Conservation (phyloP, 2,329 filamentous ascomycete genomes). For the Cytospora piceae region DNA sequence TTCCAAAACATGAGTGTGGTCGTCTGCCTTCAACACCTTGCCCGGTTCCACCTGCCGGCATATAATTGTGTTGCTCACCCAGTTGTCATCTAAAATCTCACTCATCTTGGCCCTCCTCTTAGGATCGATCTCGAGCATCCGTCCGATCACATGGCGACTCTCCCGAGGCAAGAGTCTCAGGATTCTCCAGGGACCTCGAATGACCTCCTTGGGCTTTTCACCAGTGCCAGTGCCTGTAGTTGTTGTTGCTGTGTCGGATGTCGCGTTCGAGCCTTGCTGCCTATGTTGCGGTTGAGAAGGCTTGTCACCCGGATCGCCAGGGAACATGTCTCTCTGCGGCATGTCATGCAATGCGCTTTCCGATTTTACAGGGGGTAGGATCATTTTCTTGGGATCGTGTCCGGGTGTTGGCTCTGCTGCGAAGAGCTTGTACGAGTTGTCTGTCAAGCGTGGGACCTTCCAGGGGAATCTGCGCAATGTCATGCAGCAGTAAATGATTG, state of each 20-base stretch:
- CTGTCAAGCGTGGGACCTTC: slow-evolving; percentile 89
- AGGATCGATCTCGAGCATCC: slow-evolving; percentile 90
- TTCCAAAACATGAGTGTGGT: slow-evolving; percentile 85
- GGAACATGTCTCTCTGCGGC: slow-evolving; percentile 45
- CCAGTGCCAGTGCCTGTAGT: slow-evolving; percentile 28
- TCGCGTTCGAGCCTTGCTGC: slow-evolving; percentile 31
- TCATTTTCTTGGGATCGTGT: slow-evolving; percentile 60
- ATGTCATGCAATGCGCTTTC: slow-evolving; percentile 48
- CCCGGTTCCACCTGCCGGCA: slow-evolving; percentile 78
- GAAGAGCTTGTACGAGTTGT: slow-evolving; percentile 95
- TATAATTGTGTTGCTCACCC: slow-evolving; percentile 83
- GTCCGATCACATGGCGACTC: slow-evolving; percentile 83
- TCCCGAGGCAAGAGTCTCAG: slow-evolving; percentile 86
- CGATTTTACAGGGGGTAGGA: slow-evolving; percentile 51
- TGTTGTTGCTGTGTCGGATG: slow-evolving; percentile 32
- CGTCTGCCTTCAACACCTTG: slow-evolving; percentile 69
- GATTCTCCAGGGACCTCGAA: slow-evolving; percentile 91
- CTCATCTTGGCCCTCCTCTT: slow-evolving; percentile 80
- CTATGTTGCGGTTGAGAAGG: slow-evolving; percentile 17
- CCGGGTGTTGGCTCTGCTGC: slow-evolving; percentile 81
- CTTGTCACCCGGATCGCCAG: slow-evolving; percentile 38
- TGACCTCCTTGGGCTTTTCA: slow-evolving; percentile 70
- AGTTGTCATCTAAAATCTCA: slow-evolving; percentile 85
- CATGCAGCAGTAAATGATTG: slow-evolving; percentile 99
- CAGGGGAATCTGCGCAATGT: slow-evolving; percentile 91